Conservation (phyloP, 257 asterid species). For the Nicotiana noctiflora region DNA sequence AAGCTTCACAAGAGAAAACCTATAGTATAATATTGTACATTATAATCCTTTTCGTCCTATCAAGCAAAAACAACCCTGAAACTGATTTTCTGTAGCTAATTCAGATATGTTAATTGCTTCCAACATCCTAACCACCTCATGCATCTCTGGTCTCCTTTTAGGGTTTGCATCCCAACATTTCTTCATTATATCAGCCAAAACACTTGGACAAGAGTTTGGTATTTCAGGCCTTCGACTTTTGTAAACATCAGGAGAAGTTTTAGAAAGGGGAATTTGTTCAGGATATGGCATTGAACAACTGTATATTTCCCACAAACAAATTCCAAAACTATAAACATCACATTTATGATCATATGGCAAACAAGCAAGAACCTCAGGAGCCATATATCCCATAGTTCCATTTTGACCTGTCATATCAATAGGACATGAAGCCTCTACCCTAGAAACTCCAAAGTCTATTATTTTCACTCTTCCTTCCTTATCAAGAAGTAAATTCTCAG, state of each 20-base stretch:
- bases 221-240: constrained; percentile 13
- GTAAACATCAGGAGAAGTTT: background rate
- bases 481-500: constrained; percentile 15
- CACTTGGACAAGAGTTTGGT: background rate
- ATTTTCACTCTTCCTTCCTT: constrained; percentile 3
- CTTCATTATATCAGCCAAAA: constrained; percentile 18
- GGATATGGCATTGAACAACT: background rate
- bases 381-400: constrained; percentile 23
- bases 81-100: background rate
- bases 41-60: background rate
- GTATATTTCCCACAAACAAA: constrained; percentile 27
- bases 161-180: constrained; percentile 21
- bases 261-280: background rate
- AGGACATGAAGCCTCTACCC: constrained; percentile 3
- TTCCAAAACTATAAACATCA: constrained; percentile 27
- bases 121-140: constrained; percentile 10
- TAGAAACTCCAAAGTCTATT: constrained; percentile 17
- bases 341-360: constrained; percentile 19
- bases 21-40: background rate
- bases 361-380: constrained; percentile 14
- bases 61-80: background rate
- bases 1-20: background rate
- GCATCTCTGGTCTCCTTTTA: constrained; percentile 22
- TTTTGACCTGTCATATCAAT: constrained; percentile 3
- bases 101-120: constrained; percentile 10